Base-by-base conservation (phyloP, 2,329 filamentous ascomycete genomes). In the Ophiostoma piceae region DNA sequence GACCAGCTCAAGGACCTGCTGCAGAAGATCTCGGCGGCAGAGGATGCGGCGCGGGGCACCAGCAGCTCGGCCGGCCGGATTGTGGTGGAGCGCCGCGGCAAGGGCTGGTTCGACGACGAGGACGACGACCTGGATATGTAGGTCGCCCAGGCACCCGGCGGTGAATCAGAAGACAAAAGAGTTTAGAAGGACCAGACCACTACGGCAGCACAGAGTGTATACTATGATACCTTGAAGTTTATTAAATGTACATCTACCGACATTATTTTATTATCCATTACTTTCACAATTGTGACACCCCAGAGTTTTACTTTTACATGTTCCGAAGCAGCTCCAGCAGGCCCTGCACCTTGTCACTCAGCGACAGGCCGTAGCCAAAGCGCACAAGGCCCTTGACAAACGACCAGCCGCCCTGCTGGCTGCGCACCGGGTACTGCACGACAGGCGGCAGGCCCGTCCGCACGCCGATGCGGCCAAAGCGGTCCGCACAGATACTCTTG, bases 1-100 rank as follows among this genome's bases (percentile, higher is more conserved):
- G 88, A 90, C 67, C 94, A 98, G 82, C 84, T 99, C 76, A 97
- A 98, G 83, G 92, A 96, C 74, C 84, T 99, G 70, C 81, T 99
- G 74, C 90, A 96, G 74, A 84, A 98, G 68, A 81, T 99, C 73
- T 91, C 88, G 73, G 92, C 92, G 19, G 87, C 97, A 71, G 90
- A 92, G 32, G 93, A 97, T 77, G 90, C 87, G 74, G 84, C 88
- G 80, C 68, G 71, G 62, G 73, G 71, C 26, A 71, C 70, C 6
- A 70, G 69, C 71, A 72, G 70, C 70, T 85, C 88, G 80, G 87
- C 92, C 79, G 88, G 92, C 78, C 95, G 92, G 82, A 95, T 97
- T 79, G 92, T 96, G 47, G 91, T 97, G 70, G 90, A 84, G 76
- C 85, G 94, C 76, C 85, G 93, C 77, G 68, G 67, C 67, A 96